phyloP scores from a whole-genome alignment of 768 basidiomycete species.

The Thelephora ganbajun region DNA sequence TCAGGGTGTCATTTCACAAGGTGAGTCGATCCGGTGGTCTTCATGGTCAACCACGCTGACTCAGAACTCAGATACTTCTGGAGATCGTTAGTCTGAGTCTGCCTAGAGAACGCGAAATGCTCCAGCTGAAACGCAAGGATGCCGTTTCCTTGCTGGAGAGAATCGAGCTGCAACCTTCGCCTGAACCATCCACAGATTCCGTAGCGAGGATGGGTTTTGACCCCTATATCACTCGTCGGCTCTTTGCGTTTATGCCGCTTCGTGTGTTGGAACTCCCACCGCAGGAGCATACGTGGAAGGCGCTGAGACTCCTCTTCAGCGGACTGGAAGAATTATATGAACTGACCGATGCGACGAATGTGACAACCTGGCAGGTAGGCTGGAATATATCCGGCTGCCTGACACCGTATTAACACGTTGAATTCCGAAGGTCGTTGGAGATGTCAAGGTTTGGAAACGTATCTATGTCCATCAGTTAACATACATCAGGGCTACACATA shows the following conservation, averaged over 20 bases:
- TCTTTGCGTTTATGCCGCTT: slow-evolving; percentile 57
- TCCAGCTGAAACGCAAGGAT: neutral
- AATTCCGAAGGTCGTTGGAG: slow-evolving; percentile 29
- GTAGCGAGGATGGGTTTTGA: slow-evolving; percentile 46
- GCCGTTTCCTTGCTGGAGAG: slow-evolving; percentile 28
- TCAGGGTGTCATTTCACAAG: neutral
- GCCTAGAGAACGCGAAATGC: neutral
- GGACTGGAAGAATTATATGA: slow-evolving; percentile 39
- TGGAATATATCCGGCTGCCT: neutral
- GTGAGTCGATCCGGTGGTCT: too few relatives aligned
- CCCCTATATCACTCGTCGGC: slow-evolving; percentile 47
- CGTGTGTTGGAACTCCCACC: slow-evolving; percentile 40
- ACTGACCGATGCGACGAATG: slow-evolving; percentile 27
- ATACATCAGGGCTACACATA: slow-evolving; percentile 49
- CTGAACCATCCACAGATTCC: slow-evolving; percentile 28
- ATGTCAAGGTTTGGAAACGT: slow-evolving; percentile 33
- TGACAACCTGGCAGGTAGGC: slow-evolving; percentile 53
- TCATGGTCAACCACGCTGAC: neutral
- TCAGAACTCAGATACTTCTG: neutral
- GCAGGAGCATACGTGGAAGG: slow-evolving; percentile 36
- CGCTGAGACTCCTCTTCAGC: slow-evolving; percentile 33
- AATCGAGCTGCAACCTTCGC: slow-evolving; percentile 24
- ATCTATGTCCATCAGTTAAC: slow-evolving; percentile 28
- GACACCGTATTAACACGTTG: neutral
- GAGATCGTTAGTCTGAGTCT: neutral